phyloP scores from a whole-genome alignment of 768 basidiomycete genomes.

The Naganishia friedmannii region DNA sequence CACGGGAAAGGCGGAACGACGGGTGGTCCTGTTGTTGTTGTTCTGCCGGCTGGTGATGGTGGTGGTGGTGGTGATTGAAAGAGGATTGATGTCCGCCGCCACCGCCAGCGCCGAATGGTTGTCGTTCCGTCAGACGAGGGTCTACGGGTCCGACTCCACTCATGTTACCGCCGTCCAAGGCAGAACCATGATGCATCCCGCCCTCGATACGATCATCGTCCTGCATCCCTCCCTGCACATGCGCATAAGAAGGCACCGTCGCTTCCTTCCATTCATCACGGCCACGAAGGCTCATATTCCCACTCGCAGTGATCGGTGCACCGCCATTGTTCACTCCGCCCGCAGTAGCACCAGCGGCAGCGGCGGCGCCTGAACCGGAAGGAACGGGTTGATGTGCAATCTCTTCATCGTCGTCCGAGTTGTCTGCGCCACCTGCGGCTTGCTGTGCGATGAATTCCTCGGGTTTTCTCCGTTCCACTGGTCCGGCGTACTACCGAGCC shows the following conservation, averaged over 20 bases:
- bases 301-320: constrained; percentile 1
- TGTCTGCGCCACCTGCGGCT: constrained; percentile 38
- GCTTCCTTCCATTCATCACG: constrained; percentile 33
- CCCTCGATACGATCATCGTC: not conserved
- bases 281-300: constrained; percentile 28
- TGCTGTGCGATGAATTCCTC: constrained; percentile 45
- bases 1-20: constrained; percentile 5
- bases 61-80: too few species aligned
- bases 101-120: not conserved
- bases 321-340: not conserved
- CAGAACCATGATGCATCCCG: not conserved
- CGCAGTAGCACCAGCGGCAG: not conserved
- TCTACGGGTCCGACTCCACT: not conserved
- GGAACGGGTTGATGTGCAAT: not conserved
- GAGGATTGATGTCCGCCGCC: not conserved
- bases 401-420: constrained; percentile 47
- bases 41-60: too few species aligned
- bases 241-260: constrained; percentile 7
- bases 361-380: not conserved
- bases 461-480: constrained; percentile 47
- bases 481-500: constrained; percentile 44
- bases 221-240: not conserved
- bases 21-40: too few species aligned
- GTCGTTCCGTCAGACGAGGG: constrained; percentile 9
- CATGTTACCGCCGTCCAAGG: not conserved